Conservation (phyloP, 108 stramenopile genomes). For the Poteriospumella lacustris region DNA sequence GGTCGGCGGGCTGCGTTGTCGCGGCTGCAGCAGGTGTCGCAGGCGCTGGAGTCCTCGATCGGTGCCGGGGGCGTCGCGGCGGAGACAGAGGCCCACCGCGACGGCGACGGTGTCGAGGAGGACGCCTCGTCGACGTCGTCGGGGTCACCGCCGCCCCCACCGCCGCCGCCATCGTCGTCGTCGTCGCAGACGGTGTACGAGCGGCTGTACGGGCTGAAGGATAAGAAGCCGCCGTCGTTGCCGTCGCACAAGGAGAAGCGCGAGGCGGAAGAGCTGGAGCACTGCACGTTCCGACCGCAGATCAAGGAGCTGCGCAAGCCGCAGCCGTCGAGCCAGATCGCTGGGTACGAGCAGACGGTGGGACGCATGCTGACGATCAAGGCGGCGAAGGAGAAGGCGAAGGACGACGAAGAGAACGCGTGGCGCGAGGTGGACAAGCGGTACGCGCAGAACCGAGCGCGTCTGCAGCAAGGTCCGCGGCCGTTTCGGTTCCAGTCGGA, state of each 20-base stretch:
- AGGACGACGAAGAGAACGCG: not conserved
- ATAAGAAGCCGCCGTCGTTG: no score
- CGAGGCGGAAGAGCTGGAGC: conserved; percentile 9
- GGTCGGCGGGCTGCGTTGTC: no score
- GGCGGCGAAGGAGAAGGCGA: not conserved
- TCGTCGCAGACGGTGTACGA: not conserved
- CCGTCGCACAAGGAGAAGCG: no score
- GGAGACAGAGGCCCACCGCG: no score
- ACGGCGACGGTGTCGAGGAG: no score
- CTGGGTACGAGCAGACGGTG: not conserved
- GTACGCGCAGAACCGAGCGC: not conserved
- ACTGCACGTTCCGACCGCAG: conserved; percentile 14
- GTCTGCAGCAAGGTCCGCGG: not conserved
- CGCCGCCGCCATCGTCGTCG: no score
- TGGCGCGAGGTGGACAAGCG: not conserved
- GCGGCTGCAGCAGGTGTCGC: no score
- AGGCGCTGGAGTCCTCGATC: no score
- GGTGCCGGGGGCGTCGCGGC: no score
- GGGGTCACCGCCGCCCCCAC: no score
- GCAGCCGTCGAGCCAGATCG: not conserved
- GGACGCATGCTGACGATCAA: not conserved
- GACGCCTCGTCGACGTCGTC: no score
- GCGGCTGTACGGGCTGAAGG: not conserved
- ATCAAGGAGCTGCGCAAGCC: not conserved
- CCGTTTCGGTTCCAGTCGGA: not conserved